These are phyloP conservation scores for Chalaropsis thielavioides DNA, from an alignment of 2,329 filamentous ascomycete species.

Conservation along the genomic window DNA sequence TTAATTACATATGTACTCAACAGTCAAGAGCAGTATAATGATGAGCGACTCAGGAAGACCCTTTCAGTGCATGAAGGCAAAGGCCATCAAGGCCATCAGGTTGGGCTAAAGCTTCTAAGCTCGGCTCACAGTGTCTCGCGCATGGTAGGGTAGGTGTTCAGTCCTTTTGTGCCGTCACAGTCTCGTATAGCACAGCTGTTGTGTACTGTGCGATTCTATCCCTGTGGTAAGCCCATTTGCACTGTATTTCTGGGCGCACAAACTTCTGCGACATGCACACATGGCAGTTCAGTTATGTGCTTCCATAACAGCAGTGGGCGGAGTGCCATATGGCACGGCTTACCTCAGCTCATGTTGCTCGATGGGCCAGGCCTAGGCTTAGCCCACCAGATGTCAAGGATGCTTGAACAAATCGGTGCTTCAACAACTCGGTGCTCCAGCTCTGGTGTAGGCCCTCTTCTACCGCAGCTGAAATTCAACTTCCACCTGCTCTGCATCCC, in stretches of 20 bases:
- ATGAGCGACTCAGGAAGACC: background rate
- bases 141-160: background rate
- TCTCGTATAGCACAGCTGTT: background rate
- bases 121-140: background rate
- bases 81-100: no score
- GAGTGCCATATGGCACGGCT: background rate
- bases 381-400: background rate
- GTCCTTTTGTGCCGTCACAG: background rate
- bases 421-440: background rate
- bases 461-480: background rate
- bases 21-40: background rate
- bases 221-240: background rate
- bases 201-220: background rate
- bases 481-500: background rate
- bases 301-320: background rate
- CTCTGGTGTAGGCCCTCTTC: background rate
- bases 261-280: background rate
- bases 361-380: background rate
- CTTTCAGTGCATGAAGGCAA: background rate
- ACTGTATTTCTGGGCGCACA: conserved; percentile 5
- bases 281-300: background rate
- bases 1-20: background rate
- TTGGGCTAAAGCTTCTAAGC: background rate
- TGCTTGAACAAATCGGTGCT: background rate
- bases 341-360: background rate